These are phyloP conservation scores for Deinandra increscens DNA, from an alignment of 129 eudicot species.

Conservation along the genomic window DNA sequence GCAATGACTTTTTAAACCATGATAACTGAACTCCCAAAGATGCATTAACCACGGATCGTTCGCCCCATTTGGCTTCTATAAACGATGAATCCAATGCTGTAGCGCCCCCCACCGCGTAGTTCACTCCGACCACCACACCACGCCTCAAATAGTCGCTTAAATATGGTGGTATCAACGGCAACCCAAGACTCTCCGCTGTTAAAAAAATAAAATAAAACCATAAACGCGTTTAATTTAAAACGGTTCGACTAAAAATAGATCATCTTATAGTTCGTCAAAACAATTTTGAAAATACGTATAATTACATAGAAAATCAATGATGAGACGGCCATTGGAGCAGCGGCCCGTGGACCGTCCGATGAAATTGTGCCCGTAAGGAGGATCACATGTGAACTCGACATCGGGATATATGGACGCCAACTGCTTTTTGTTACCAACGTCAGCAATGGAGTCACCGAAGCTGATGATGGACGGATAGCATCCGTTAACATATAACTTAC, in stretches of 20 bases:
- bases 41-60: neutral
- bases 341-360: slow-evolving; percentile 7
- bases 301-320: slow-evolving; percentile 20
- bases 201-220: neutral
- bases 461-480: slow-evolving; percentile 19
- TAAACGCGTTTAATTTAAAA: neutral
- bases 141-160: neutral
- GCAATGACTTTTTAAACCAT: slow-evolving; percentile 31
- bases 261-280: too few relatives aligned
- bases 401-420: neutral
- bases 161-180: slow-evolving; percentile 25
- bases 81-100: slow-evolving; percentile 15
- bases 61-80: neutral
- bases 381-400: neutral
- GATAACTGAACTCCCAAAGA: slow-evolving; percentile 28
- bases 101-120: slow-evolving; percentile 22
- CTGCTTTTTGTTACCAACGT: slow-evolving; percentile 19
- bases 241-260: too few relatives aligned
- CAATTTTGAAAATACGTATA: too few relatives aligned
- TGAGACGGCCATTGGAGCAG: slow-evolving; percentile 18
- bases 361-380: slow-evolving; percentile 22
- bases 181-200: slow-evolving; percentile 27
- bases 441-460: slow-evolving; percentile 27
- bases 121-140: neutral
- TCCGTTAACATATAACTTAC: slow-evolving; percentile 12